These are phyloP conservation scores for Tilletia caries DNA, from an alignment of 1,284 basidiomycete species.

Conservation along the genomic window DNA sequence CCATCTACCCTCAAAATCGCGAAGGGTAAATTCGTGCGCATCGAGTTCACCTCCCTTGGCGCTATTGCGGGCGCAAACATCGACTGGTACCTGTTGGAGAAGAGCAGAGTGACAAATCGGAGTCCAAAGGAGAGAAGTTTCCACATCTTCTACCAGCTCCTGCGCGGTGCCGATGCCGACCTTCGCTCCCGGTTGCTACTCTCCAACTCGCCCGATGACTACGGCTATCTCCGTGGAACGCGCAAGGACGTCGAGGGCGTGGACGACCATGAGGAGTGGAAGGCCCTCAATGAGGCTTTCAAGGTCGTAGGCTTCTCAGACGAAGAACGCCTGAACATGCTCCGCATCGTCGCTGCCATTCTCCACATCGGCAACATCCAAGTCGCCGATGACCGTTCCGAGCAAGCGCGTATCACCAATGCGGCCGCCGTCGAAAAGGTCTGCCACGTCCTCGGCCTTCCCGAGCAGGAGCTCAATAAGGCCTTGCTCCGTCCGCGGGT, in stretches of 20 bases:
- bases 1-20: slow-evolving; percentile 42
- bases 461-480: slow-evolving; percentile 80
- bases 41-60: slow-evolving; percentile 87
- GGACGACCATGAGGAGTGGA: slow-evolving; percentile 87
- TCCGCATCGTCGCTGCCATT: slow-evolving; percentile 88
- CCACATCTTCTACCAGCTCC: slow-evolving; percentile 92
- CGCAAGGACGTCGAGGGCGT: slow-evolving; percentile 89
- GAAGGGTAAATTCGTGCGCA: slow-evolving; percentile 88
- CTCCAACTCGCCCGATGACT: slow-evolving; percentile 69
- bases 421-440: slow-evolving; percentile 66
- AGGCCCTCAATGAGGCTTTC: slow-evolving; percentile 72
- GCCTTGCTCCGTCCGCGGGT: slow-evolving; percentile 67
- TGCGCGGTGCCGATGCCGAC: slow-evolving; percentile 45
- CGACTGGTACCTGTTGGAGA: slow-evolving; percentile 98
- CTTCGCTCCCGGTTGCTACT: slow-evolving; percentile 65
- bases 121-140: slow-evolving; percentile 73
- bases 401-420: slow-evolving; percentile 74
- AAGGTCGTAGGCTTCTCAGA: slow-evolving; percentile 80
- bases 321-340: slow-evolving; percentile 84
- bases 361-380: slow-evolving; percentile 92
- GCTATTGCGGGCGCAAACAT: slow-evolving; percentile 97
- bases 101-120: slow-evolving; percentile 71
- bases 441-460: slow-evolving; percentile 89
- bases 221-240: slow-evolving; percentile 86
- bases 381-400: slow-evolving; percentile 75